These are phyloP conservation scores for Solanum dulcamara DNA, from an alignment of 257 asterid genomes.

Conservation along the genomic window DNA sequence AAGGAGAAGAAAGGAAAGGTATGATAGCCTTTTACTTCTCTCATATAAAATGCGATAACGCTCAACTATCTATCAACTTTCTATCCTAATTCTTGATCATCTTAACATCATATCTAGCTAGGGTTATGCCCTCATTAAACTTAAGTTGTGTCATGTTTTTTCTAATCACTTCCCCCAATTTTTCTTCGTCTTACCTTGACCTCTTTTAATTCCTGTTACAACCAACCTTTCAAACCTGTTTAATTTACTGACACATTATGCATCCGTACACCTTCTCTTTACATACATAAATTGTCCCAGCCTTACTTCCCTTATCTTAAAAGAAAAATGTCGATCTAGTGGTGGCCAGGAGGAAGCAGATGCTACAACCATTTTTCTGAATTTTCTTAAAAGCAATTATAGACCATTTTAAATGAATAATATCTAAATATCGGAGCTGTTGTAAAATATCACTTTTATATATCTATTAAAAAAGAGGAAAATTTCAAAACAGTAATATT, in stretches of 20 bases:
- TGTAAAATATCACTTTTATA: neutral
- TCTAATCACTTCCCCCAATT: neutral
- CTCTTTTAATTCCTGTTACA: neutral
- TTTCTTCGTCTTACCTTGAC: neutral
- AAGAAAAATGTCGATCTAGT: neutral
- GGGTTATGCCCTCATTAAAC: neutral
- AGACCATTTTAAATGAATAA: neutral
- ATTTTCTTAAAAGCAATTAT: neutral
- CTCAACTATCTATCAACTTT: too few species aligned
- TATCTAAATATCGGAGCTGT: neutral
- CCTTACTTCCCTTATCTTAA: neutral
- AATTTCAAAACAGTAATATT: too few species aligned
- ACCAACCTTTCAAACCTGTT: neutral
- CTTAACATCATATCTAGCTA: too few species aligned
- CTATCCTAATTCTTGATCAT: too few species aligned
- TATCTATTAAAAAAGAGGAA: too few species aligned
- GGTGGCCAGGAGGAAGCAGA: too few species aligned
- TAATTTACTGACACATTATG: too few species aligned
- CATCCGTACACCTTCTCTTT: neutral
- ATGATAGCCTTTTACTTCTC: too few species aligned
- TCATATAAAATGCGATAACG: too few species aligned
- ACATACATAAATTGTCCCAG: neutral
- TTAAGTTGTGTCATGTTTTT: neutral
- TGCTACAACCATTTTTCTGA: rapidly evolving
- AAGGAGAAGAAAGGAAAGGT: too few species aligned